Evolutionary conservation across 306 rosid genomes (phyloP), one percentile per base, ranked within the genome.

Genomic region (Bauhinia variegata): DNA sequence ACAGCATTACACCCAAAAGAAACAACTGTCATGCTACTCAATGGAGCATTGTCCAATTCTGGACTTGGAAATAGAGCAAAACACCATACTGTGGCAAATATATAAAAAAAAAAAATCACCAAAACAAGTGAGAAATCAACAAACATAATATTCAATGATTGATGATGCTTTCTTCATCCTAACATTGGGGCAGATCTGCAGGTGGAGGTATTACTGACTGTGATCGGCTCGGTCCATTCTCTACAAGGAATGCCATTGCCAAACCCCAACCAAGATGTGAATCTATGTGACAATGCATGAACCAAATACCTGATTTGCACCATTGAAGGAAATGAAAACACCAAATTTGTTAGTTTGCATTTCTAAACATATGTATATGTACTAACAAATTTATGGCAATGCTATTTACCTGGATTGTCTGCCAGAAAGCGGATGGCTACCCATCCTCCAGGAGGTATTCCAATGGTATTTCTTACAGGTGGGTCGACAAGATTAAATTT

Each of bases 401-500:
- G 49, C 31, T 46, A 47, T 10, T 42, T 65, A 89, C 97, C 96
- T 80, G 98, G 97, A 75, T 93, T 93, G 63, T 93, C 98, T 32
- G 98, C 98, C 16, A 75, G 58, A 65, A 93, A 93, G 2, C 96
- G 88, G 47, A 93, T 88, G 59, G 97, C 98, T 5, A 93, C 99
- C 97, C 99, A 93, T 65, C 99, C 99, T 17, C 99, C 99, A 0
- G 97, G 97, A 51, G 84, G 71, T 5, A 97, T 84, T 62, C 97
- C 99, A 50, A 93, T 73, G 46, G 97, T 93, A 58, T 93, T 93
- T 75, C 84, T 88, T 53, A 44, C 77, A 2, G 99, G 96, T 15
- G 99, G 99, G 62, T 89, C 97, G 3, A 81, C 8, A 28, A 90
- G 87, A 80, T 93, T 93, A 41, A 90, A 93, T 31, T 69, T 86